A percentile compares a stretch with the other conserved stretches of the same genome.
These are phyloP conservation scores for Albugo candida DNA, from an alignment of 352 stramenopile genomes.

Conservation along the genomic window DNA sequence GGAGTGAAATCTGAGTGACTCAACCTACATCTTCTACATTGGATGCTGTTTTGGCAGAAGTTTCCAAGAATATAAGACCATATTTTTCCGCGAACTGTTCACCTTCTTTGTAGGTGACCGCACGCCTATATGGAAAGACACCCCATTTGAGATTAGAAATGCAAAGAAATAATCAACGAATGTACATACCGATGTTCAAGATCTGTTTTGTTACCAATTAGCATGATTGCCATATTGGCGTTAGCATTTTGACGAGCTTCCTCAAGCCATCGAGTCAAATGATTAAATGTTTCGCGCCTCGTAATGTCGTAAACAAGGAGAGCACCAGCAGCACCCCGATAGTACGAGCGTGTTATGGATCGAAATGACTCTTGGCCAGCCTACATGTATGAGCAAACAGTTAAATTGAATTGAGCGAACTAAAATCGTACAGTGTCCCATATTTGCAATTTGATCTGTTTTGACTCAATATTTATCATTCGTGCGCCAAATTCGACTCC, in stretches of 20 bases:
- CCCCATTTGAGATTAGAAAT: not conserved
- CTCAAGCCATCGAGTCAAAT: constrained; percentile 96
- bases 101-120: constrained; percentile 94
- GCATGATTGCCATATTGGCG: constrained; percentile 99
- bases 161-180: not conserved
- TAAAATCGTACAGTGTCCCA: constrained; percentile 81
- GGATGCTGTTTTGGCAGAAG: constrained; percentile 94
- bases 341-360: constrained; percentile 99
- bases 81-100: constrained; percentile 98
- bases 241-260: constrained; percentile 97
- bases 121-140: constrained; percentile 23
- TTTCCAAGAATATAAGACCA: constrained; percentile 99
- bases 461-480: constrained; percentile 98
- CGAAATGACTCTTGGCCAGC: constrained; percentile 98
- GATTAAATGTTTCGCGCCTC: constrained; percentile 96
- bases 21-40: constrained; percentile 95
- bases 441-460: constrained; percentile 97
- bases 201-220: constrained; percentile 98
- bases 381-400: constrained; percentile 26
- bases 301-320: constrained; percentile 99
- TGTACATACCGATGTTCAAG: constrained; percentile 72
- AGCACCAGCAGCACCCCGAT: constrained; percentile 91
- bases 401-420: constrained; percentile 1
- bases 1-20: not conserved
- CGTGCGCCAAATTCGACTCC: constrained; percentile 98